phyloP scores from a whole-genome alignment of 805 yeast genomes.

The Myxozyma udenii region DNA sequence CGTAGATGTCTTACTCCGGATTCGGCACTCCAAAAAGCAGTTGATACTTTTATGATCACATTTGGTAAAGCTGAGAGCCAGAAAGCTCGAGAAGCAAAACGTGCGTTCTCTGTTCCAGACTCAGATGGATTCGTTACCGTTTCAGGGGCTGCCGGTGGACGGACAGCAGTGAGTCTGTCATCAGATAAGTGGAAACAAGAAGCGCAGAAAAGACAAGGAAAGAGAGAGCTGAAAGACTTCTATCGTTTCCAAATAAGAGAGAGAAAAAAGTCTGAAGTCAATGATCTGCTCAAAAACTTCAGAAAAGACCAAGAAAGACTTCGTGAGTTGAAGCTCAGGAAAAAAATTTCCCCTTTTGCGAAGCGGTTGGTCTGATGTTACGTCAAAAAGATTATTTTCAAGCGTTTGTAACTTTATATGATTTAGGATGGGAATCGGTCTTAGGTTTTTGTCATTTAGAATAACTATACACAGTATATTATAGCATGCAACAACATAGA shows the following conservation, averaged over 20 bases:
- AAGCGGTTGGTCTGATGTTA: conserved; percentile 9
- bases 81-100: conserved; percentile 21
- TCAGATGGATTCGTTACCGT: conserved; percentile 34
- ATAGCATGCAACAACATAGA: neutral
- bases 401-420: too few relatives aligned
- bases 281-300: conserved; percentile 75
- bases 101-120: conserved; percentile 28
- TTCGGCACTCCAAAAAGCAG: conserved; percentile 49
- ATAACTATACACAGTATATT: too few relatives aligned
- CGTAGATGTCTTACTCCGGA: conserved; percentile 45
- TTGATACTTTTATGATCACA: conserved; percentile 58
- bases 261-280: conserved; percentile 87
- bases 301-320: conserved; percentile 88
- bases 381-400: too few relatives aligned
- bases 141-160: conserved; percentile 16
- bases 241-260: conserved; percentile 96
- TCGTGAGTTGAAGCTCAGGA: conserved; percentile 70
- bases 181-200: conserved; percentile 44
- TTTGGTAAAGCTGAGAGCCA: conserved; percentile 65
- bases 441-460: too few relatives aligned
- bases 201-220: conserved; percentile 41
- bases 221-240: conserved; percentile 82
- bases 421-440: too few relatives aligned
- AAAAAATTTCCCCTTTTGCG: conserved; percentile 72
- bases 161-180: conserved; percentile 10